Evolutionary conservation across 1,284 basidiomycete genomes (phyloP).

Genomic region (Somion occarium): DNA sequence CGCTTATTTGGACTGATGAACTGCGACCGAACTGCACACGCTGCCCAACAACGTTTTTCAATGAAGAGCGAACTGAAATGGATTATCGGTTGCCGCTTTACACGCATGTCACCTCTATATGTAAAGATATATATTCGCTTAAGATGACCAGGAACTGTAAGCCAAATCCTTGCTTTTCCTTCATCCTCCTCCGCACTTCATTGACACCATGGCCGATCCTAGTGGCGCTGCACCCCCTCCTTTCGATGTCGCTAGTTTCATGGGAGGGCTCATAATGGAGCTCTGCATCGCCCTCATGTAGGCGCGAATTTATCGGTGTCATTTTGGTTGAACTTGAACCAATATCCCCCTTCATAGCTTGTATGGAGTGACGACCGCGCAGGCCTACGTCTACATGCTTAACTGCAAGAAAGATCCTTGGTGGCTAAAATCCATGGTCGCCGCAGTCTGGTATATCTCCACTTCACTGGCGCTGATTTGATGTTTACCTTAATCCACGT

Average conservation of each 20-base stretch:
- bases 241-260: neutral
- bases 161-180: too few relatives aligned
- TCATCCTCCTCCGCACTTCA: neutral
- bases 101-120: neutral
- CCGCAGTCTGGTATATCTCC: neutral
- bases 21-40: neutral
- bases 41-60: neutral
- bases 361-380: constrained; percentile 2
- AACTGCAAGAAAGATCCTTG: neutral
- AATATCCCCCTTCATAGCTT: too few relatives aligned
- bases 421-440: neutral
- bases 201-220: neutral
- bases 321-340: too few relatives aligned
- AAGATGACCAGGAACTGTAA: neutral
- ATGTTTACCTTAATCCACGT: neutral
- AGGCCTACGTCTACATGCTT: neutral
- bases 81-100: neutral
- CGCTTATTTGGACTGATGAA: too few relatives aligned
- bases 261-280: constrained; percentile 1
- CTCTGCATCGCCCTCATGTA: neutral
- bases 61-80: neutral
- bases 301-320: neutral
- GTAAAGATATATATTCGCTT: neutral
- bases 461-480: neutral
- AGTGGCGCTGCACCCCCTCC: neutral